Conservation (phyloP, 2,329 filamentous ascomycete genomes). For the Xylaria sp. region DNA sequence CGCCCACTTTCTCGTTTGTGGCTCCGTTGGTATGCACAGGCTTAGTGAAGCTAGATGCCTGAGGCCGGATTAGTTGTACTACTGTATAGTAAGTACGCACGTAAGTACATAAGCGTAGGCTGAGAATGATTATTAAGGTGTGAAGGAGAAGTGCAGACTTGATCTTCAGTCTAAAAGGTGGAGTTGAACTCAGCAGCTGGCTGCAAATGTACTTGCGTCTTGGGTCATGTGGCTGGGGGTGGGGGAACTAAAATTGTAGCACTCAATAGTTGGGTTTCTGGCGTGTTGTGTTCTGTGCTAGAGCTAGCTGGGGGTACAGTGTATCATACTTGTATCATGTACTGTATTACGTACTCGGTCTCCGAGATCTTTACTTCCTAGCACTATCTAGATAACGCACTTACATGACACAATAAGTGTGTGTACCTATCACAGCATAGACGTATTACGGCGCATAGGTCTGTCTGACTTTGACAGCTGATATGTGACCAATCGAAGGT, state of each 20-base stretch:
- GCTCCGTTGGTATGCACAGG: not conserved
- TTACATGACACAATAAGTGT: not conserved
- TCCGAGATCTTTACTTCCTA: not conserved
- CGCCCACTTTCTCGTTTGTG: not conserved
- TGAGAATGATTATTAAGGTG: not conserved
- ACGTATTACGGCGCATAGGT: not conserved
- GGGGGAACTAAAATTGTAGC: no score
- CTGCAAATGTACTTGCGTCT: not conserved
- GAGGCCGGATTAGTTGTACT: not conserved
- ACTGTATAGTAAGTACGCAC: not conserved
- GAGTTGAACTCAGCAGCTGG: not conserved
- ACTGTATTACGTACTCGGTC: slow-evolving; percentile 1
- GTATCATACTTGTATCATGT: not conserved
- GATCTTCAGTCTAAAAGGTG: not conserved
- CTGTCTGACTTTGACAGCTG: not conserved
- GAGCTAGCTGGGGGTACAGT: not conserved
- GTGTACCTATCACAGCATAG: not conserved
- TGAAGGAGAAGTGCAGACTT: not conserved
- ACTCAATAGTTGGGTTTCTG: not conserved
- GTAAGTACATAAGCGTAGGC: not conserved
- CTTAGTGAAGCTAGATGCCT: not conserved
- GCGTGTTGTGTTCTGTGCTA: not conserved
- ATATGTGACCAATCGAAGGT: not conserved
- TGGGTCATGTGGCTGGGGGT: no score
- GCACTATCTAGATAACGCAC: not conserved